Conservation (phyloP, 2,329 filamentous ascomycete species). For the Botrytis fabae region DNA sequence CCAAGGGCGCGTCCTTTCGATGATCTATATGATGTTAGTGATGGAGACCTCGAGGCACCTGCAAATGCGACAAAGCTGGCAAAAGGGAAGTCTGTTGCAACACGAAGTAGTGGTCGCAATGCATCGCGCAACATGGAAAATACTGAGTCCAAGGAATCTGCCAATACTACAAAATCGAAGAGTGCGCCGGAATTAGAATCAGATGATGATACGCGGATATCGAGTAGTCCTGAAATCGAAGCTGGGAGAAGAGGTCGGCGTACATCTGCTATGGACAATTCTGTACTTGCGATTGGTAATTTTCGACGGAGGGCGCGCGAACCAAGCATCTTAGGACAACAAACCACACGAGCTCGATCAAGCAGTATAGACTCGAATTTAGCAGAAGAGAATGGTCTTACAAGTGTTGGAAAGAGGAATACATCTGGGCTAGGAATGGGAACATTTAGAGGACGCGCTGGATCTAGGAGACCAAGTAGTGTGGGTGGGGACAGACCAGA, state of each 20-base stretch:
- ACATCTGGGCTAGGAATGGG: constrained; percentile 35
- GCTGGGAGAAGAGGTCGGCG: constrained; percentile 35
- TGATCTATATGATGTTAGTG: constrained; percentile 40
- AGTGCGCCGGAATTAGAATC: constrained; percentile 6
- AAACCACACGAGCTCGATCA: constrained; percentile 33
- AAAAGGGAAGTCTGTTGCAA: constrained; percentile 29
- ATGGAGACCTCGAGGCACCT: constrained; percentile 29
- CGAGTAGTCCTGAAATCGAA: constrained; percentile 39
- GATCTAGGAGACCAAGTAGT: constrained; percentile 32
- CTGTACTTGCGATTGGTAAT: constrained; percentile 49
- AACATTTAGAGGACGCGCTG: constrained; percentile 37
- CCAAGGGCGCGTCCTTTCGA: constrained; percentile 27
- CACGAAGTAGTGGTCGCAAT: constrained; percentile 3
- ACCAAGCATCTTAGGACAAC: constrained; percentile 37
- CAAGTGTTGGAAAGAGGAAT: constrained; percentile 35
- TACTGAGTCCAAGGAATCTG: neutral
- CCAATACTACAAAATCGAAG: constrained; percentile 7
- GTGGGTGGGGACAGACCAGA: constrained; percentile 35
- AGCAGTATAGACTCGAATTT: constrained; percentile 40
- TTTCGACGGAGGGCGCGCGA: constrained; percentile 61
- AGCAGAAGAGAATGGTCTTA: constrained; percentile 35
- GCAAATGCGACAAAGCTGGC: constrained; percentile 28
- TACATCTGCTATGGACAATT: constrained; percentile 39
- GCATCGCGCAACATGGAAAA: constrained; percentile 11
- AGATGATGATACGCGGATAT: constrained; percentile 24